These are phyloP conservation scores for Camellia sinensis DNA, from an alignment of 148 eudicot species.

Conservation along the genomic window DNA sequence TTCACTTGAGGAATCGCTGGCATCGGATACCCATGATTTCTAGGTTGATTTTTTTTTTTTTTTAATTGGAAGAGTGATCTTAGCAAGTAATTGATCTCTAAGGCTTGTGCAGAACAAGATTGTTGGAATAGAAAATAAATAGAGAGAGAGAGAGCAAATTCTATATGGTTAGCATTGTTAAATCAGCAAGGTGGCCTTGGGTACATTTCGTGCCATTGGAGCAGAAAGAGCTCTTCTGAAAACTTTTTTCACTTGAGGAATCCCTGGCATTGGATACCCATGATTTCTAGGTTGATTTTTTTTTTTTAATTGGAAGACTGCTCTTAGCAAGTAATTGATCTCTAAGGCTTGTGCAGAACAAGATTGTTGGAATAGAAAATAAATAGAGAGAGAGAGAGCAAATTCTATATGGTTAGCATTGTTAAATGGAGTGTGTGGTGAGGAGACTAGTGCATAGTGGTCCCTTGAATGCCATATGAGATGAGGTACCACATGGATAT, in stretches of 20 bases:
- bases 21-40: conserved; percentile 3
- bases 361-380: too few species aligned
- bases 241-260: not conserved
- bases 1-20: not conserved
- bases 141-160: too few species aligned
- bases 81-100: not conserved
- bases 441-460: too few species aligned
- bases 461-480: too few species aligned
- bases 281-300: not conserved
- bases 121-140: too few species aligned
- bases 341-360: not conserved
- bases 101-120: not conserved
- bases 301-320: not conserved
- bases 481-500: too few species aligned
- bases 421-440: too few species aligned
- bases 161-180: too few species aligned
- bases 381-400: too few species aligned
- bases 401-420: too few species aligned
- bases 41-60: too few species aligned
- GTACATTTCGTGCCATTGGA: conserved; percentile 26
- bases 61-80: not conserved
- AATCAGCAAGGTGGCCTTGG: conserved; percentile 53
- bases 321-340: not conserved
- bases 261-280: conserved; percentile 9
- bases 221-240: not conserved